phyloP scores from a whole-genome alignment of 1,284 basidiomycete species.

The Pseudozyma sp. region DNA sequence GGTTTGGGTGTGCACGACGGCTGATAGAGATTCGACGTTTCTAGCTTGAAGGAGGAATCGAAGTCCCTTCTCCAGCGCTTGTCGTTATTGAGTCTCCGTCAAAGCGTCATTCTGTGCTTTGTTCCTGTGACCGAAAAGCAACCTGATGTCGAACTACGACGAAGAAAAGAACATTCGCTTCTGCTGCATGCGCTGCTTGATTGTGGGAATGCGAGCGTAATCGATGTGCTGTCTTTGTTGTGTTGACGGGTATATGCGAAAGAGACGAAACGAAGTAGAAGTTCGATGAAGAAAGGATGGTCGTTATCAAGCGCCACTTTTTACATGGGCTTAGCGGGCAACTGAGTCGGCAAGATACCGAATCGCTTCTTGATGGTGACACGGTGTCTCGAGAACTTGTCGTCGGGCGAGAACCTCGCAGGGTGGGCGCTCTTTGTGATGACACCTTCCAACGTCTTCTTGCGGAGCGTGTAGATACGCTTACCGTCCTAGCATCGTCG shows the following conservation, averaged over 20 bases:
- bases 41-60: too few species aligned
- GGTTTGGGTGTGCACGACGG: conserved; percentile 1
- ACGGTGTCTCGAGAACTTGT: conserved; percentile 68
- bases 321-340: conserved; percentile 61
- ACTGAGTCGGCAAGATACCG: conserved; percentile 63
- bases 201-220: too few species aligned
- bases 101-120: not conserved
- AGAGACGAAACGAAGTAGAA: not conserved
- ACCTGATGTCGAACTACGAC: conserved; percentile 7
- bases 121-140: not conserved
- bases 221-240: conserved; percentile 3
- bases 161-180: too few species aligned
- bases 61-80: too few species aligned
- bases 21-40: not conserved
- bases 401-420: conserved; percentile 68
- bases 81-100: too few species aligned
- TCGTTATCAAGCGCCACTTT: not conserved
- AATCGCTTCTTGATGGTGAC: conserved; percentile 68
- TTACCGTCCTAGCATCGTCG: conserved; percentile 59
- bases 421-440: conserved; percentile 67
- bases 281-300: not conserved
- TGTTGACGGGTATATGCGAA: conserved; percentile 42
- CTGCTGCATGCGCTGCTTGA: too few species aligned
- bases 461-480: conserved; percentile 68
- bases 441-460: conserved; percentile 58